A percentile compares a stretch with the other conserved stretches of the same genome.
phyloP scores from a whole-genome alignment of 169 alveolate genomes.

The Plasmodium blacklocki region DNA sequence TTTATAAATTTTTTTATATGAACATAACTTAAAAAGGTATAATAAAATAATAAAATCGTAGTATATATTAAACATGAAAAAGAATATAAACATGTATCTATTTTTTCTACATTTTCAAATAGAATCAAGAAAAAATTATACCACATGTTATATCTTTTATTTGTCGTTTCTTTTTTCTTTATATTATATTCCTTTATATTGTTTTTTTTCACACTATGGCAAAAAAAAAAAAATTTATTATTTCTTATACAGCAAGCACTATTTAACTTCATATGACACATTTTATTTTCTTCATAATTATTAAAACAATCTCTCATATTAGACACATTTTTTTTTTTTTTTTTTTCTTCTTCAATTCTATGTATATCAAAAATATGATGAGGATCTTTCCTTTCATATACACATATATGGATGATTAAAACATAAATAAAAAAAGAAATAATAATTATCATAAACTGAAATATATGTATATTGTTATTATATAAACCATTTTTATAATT shows the following conservation, averaged over 20 bases:
- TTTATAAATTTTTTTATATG: conserved; percentile 8
- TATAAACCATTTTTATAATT: conserved; percentile 49
- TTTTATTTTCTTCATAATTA: neutral
- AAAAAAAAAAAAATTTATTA: neutral
- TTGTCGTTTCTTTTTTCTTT: too few species aligned
- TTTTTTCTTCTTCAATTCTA: neutral
- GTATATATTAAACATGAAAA: conserved; percentile 29
- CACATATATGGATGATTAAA: conserved; percentile 39
- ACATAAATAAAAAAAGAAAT: conserved; percentile 40
- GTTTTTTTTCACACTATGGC: neutral
- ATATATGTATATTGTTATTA: conserved; percentile 47
- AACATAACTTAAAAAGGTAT: conserved; percentile 33
- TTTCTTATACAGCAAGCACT: neutral
- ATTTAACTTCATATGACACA: neutral
- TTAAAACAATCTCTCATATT: neutral
- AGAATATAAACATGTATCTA: conserved; percentile 25
- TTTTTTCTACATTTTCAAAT: neutral
- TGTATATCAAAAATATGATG: too few species aligned
- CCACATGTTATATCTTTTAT: too few species aligned
- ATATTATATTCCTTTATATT: neutral
- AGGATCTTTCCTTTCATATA: conserved; percentile 9
- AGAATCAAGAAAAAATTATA: too few species aligned
- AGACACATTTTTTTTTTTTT: neutral
- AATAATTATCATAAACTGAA: conserved; percentile 34
- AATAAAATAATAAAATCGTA: conserved; percentile 42